Base-by-base conservation (phyloP, 2,329 filamentous ascomycete species). In the Botryotinia convoluta region DNA sequence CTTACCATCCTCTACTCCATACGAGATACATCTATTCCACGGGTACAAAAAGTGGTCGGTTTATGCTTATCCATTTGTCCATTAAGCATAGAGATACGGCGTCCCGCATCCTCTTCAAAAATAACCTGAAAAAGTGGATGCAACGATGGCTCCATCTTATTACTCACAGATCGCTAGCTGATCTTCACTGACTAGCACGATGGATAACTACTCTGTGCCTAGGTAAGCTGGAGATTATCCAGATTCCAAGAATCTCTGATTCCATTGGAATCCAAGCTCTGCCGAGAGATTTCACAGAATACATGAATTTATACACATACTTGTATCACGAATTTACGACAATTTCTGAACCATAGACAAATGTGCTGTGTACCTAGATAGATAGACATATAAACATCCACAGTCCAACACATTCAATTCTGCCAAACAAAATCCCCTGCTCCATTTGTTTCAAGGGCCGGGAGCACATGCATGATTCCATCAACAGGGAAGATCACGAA, bases 281-380 rank as follows among this genome's bases (percentile, higher is more conserved):
- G 26, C 26, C 6, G 35, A 42, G 60, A 62, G 8, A 62, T 42
- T 5, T 39, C 1, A 42, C n/a, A 62, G 60, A 37, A 62, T 29
- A 5, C 22, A 62, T 4, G 35, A 18, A 9, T 61, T 37, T 12
- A 14, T 12, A 14, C 4, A 12, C 12, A n/a, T n/a, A 16, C 48
- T 54, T 14, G 5, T 14, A n/a, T 54, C 12, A 7, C 12, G 26
- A 14, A 54, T 54, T n/a, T 16, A 54, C 5, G 1, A 14, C 12
- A n/a, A n/a, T 3, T 16, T n/a, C 2, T 54, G 2, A n/a, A n/a
- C 10, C 0, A 7, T 14, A n/a, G 12, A n/a, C 48, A n/a, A 54
- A n/a, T n/a, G 26, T n/a, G 10, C 26, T 16, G 45, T 48, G 45
- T 26, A 48, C 9, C 45, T 48, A 48, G 22, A 26, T 20, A 48